phyloP scores from a whole-genome alignment of 176 grass and related monocot species.

The Oryza meridionalis region DNA sequence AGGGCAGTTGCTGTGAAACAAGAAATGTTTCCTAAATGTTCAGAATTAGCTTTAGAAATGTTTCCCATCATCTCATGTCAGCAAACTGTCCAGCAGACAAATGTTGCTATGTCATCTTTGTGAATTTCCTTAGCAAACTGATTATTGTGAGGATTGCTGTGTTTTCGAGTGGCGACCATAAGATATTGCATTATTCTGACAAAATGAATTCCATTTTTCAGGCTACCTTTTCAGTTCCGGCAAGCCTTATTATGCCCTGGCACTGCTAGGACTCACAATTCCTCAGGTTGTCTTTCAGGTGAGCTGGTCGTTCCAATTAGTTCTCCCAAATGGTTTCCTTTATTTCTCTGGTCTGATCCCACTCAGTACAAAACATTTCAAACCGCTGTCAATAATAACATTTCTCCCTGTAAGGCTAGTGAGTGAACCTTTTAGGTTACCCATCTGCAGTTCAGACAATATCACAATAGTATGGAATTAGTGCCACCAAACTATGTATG shows the following conservation, averaged over 20 bases:
- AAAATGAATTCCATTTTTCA: slow-evolving; percentile 39
- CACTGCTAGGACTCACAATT: slow-evolving; percentile 65
- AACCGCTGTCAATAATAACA: background rate
- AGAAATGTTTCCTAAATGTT: background rate
- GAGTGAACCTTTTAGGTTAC: background rate
- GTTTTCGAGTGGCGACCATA: background rate
- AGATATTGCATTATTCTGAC: background rate
- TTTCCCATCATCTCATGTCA: background rate
- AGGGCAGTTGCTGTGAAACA: no score
- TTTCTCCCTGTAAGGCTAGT: background rate
- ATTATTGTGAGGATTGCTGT: background rate
- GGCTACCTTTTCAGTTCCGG: slow-evolving; percentile 63
- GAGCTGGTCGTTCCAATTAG: background rate
- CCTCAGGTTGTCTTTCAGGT: slow-evolving; percentile 81
- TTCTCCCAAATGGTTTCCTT: background rate
- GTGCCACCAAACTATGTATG: background rate
- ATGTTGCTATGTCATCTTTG: slow-evolving; percentile 19
- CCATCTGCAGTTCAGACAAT: background rate
- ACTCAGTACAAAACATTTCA: background rate
- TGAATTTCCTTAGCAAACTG: slow-evolving; percentile 18
- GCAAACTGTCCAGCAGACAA: background rate
- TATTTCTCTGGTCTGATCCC: background rate
- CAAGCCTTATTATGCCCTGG: slow-evolving; percentile 72
- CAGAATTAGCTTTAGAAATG: background rate
- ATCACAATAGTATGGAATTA: slow-evolving; percentile 7